A percentile compares a stretch with the other conserved stretches of the same genome.
These are phyloP conservation scores for Arctostaphylos glauca DNA, from an alignment of 148 eudicot genomes.

Conservation along the genomic window DNA sequence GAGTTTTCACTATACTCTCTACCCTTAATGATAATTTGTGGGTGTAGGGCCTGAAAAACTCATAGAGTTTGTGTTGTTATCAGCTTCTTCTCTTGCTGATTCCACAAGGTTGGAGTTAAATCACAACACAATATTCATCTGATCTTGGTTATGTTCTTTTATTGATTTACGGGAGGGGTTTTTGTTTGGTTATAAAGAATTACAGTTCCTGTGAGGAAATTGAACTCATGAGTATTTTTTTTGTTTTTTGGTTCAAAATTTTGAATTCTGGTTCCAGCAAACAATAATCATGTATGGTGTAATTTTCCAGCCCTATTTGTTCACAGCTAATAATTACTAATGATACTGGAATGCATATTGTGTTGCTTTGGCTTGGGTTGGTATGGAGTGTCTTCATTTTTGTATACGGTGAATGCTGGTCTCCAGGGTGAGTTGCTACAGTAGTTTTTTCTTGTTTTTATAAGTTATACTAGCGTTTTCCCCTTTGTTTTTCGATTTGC, in stretches of 20 bases:
- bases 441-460: background rate
- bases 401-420: background rate
- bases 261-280: too few relatives aligned
- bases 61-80: conserved; percentile 27
- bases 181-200: too few relatives aligned
- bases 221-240: background rate
- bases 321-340: too few relatives aligned
- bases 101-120: conserved; percentile 67
- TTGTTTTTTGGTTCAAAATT: background rate
- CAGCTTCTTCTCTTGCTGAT: conserved; percentile 60
- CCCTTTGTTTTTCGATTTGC: too few relatives aligned
- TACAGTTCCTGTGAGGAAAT: background rate
- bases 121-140: conserved; percentile 43
- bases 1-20: conserved; percentile 63
- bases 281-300: background rate
- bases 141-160: background rate
- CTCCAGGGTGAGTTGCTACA: background rate
- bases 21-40: background rate
- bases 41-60: conserved; percentile 18
- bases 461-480: background rate
- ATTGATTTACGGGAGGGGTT: too few relatives aligned
- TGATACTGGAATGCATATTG: background rate
- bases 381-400: background rate
- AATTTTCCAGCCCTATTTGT: background rate
- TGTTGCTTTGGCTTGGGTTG: background rate